Evolutionary conservation across 2,329 filamentous ascomycete species (phyloP), one percentile per base, ranked within the genome.

Genomic region (Sarocladium brachiariae): DNA sequence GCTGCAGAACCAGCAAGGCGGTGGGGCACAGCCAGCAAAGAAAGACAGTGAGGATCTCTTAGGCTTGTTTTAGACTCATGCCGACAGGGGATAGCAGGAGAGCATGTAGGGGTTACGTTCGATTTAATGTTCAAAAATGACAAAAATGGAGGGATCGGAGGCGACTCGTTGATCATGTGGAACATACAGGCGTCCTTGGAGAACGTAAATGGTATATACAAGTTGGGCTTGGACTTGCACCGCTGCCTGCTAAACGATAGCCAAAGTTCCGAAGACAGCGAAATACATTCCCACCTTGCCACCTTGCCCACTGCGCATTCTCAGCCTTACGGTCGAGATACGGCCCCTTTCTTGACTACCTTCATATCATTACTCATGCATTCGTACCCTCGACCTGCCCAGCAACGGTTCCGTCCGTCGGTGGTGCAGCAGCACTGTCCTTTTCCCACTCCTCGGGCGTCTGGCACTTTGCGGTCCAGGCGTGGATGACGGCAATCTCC

Each of bases 381-480:
- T n/a, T 33, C 30, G 59, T 63, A 4, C 62, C 61, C 52, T 71
- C 65, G 3, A 75, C 73, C 47, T 69, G 68, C 0, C 71, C 72
- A 1, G 58, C 67, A 0, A 70, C 66, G 0, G 72, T 75, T 7
- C 73, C 73, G 13, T 74, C 68, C 53, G 73, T 50, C 0, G 71
- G 67, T 34, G 71, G 72, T 56, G 52, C 64, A 5, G 60, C 61
- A 21, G 66, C 68, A 59, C 63, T 66, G 68, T 86, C 79, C 67
- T 80, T 83, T 70, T 88, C 81, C 83, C 87, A 95, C 72, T 96
- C 89, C 61, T 90, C 88, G 0, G 89, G 88, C 8, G 91, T 96
- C 72, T 90, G 87, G 67, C 91, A 96, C 70, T 90, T 95, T 24
- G 90, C 89, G 51, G 89, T 95, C 91, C 91, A 96, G 34, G 91